Evolutionary conservation across 768 basidiomycete genomes (phyloP), one percentile per base, ranked within the genome.

Genomic region (Rubroboletus satanas): DNA sequence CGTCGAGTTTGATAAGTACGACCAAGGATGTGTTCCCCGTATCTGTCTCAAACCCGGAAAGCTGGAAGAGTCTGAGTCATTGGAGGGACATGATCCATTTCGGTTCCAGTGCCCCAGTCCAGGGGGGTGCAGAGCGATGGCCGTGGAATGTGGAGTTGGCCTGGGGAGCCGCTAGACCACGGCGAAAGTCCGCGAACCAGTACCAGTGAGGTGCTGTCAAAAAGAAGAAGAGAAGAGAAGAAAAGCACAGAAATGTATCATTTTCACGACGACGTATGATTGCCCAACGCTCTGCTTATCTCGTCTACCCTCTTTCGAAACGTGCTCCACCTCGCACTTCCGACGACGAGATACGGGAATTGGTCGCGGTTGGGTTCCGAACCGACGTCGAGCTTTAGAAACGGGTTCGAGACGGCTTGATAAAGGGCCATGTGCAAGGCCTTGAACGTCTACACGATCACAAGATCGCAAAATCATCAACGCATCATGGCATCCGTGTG

Each of bases 401-500:
- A 94, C 3, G 93, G 93, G 62, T 95, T 94, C 39, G 90, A 87
- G 45, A 91, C 79, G 23, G 93, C 81, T 35, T 80, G 78, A 59
- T 91, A 88, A 71, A 93, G 93, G 0, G 90, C 88, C 76, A 90
- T 88, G 66, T 96, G 93, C 50, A 95, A 70, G 9, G 93, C 90
- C 65, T 87, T 89, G 78, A 93, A 94, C 39, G 90, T 83, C 93
- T 96, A 62, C 12, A 18, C 15, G 4, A 7, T 28, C 42, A 10
- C 26, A 26, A 26, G 5, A 26, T 26, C 26, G 26, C 5, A 26
- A 2, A 26, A 26, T 4, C 23, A 26, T 26, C 23, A 26, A 26
- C 26, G 4, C 37, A 9, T 38, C 33, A 33, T 14, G 12, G 35
- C 39, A 39, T 39, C 39, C 21, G 18, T 23, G 21, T 41, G 18